Evolutionary conservation across 768 basidiomycete genomes (phyloP), one percentile per base, ranked within the genome.

Genomic region (Vararia minispora): DNA sequence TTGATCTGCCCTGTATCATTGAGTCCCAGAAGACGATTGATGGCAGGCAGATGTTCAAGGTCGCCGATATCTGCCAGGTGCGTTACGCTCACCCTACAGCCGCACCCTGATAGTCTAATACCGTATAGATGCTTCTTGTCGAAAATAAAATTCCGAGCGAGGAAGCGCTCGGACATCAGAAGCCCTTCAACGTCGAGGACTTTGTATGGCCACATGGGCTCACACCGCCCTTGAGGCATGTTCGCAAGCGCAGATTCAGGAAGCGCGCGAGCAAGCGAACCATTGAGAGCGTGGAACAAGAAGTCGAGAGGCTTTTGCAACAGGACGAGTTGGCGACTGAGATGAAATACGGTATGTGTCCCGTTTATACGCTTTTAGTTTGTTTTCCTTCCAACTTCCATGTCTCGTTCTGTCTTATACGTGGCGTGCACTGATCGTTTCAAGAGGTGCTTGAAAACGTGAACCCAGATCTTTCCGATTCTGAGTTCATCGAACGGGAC

Each of bases 191-290:
- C 49, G 73, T 95, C 33, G 89, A 95, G 48, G 92, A 97, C 47
- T 97, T 92, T 58, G 89, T 97, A 39, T 99, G 87, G 82, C 91
- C 86, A 0, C 92, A 98, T 52, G 95, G 95, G 3, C 67, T 98
- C 32, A 95, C 92, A 0, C 94, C 94, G 34, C 94, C 95, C 2
- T 59, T 99, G 39, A 78, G 85, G 47, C 78, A 92, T 52, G 88
- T 77, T 32, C 73, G 94, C 39, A 95, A 95, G 59, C 72, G 94
- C 27, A 66, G 95, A 30, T 98, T 97, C 61, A 72, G 94, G 42
- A 92, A 90, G 60, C 70, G 91, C 30, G 77, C 89, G 14, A 91
- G 89, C 53, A 70, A 73, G 56, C 62, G 88, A 49, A 88, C 87
- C 4, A 95, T 95, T 47, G 90, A 95, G 62, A 90, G 81, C 26